These are phyloP conservation scores for Nigrospora sphaerica DNA, from an alignment of 2,329 filamentous ascomycete species.

Conservation along the genomic window DNA sequence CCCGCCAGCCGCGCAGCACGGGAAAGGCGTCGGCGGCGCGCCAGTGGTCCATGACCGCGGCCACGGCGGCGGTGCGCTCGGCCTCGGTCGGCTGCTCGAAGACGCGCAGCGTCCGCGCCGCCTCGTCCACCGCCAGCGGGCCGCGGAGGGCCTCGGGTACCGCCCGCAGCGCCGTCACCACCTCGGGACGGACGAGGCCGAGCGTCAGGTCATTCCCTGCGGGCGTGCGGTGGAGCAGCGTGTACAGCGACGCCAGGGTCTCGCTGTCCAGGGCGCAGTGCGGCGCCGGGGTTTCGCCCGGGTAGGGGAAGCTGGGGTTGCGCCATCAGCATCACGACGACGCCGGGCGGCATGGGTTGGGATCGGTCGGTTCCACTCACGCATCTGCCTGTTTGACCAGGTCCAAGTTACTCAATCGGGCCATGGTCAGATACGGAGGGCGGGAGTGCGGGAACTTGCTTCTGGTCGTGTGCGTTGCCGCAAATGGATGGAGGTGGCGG, in stretches of 20 bases:
- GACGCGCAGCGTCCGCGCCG: slow-evolving; percentile 55
- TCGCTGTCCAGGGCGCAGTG: slow-evolving; percentile 44
- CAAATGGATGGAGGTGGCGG: no score
- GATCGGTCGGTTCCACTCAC: slow-evolving; percentile 30
- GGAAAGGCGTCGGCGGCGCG: slow-evolving; percentile 64
- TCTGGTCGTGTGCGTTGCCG: background rate
- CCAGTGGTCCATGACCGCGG: slow-evolving; percentile 58
- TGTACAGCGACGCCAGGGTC: slow-evolving; percentile 46
- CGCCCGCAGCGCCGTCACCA: slow-evolving; percentile 39
- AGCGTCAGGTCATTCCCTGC: slow-evolving; percentile 20
- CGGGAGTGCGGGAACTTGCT: background rate
- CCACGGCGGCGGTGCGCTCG: slow-evolving; percentile 52
- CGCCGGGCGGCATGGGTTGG: background rate
- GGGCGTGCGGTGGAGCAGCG: slow-evolving; percentile 35
- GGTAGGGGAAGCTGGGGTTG: slow-evolving; percentile 66
- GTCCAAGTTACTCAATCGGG: slow-evolving; percentile 36
- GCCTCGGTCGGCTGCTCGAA: slow-evolving; percentile 50
- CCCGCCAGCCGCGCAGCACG: slow-evolving; percentile 70
- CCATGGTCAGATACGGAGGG: background rate
- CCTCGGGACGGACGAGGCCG: slow-evolving; percentile 11
- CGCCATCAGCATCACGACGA: background rate
- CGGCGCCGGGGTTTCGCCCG: slow-evolving; percentile 47
- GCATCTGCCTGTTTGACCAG: slow-evolving; percentile 46
- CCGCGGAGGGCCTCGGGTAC: slow-evolving; percentile 45
- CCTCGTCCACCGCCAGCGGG: slow-evolving; percentile 53